phyloP scores from a whole-genome alignment of 2,329 filamentous ascomycete genomes.

The Colletotrichum eremochloae region DNA sequence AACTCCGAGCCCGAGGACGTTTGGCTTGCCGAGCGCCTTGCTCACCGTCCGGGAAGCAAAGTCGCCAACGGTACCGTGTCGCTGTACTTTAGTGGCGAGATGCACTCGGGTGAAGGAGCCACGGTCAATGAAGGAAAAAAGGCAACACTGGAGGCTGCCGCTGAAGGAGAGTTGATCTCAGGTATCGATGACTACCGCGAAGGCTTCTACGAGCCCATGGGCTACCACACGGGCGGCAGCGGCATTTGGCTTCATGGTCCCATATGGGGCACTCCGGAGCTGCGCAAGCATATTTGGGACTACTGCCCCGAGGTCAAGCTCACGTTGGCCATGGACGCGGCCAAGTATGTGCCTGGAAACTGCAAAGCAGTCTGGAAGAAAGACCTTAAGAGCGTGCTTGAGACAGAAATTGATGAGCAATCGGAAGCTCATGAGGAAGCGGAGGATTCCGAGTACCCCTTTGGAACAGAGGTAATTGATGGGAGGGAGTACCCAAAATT shows the following conservation, averaged over 20 bases:
- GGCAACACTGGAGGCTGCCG: constrained; percentile 47
- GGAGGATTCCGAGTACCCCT: constrained; percentile 48
- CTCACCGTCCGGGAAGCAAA: constrained; percentile 60
- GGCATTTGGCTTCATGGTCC: constrained; percentile 59
- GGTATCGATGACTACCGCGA: constrained; percentile 64
- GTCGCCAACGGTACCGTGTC: constrained; percentile 66
- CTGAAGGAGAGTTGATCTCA: constrained; percentile 51
- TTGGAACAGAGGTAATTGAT: constrained; percentile 57
- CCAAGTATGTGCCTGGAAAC: constrained; percentile 62
- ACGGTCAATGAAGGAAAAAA: constrained; percentile 44
- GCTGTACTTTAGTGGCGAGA: constrained; percentile 65
- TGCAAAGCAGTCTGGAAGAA: constrained; percentile 63
- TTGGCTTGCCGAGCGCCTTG: constrained; percentile 67
- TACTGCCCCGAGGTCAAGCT: constrained; percentile 73
- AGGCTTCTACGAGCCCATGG: constrained; percentile 70
- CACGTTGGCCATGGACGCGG: constrained; percentile 67
- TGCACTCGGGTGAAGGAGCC: constrained; percentile 52
- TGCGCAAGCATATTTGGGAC: constrained; percentile 65
- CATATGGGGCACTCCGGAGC: constrained; percentile 63
- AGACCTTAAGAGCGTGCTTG: constrained; percentile 43
- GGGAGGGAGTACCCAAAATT: constrained; percentile 57
- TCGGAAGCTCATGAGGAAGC: constrained; percentile 39
- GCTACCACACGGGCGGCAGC: constrained; percentile 67
- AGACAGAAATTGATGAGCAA: constrained; percentile 40
- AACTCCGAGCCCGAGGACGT: constrained; percentile 67